phyloP scores from a whole-genome alignment of 2,329 filamentous ascomycete species.

The Fusarium sp. region DNA sequence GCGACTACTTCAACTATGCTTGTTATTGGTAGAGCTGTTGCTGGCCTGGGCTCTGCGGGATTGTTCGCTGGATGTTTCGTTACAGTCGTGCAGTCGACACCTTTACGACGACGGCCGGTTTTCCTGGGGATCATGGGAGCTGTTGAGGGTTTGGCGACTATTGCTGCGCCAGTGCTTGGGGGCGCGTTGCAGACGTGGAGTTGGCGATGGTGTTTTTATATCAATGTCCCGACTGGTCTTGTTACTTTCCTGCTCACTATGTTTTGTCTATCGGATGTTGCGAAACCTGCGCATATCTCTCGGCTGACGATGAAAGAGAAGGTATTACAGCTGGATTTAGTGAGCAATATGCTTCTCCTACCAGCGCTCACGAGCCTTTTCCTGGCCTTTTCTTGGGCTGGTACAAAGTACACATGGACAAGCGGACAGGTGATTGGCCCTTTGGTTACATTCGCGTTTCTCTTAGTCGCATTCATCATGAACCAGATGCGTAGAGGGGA shows the following conservation, averaged over 20 bases:
- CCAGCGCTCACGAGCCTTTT: conserved; percentile 57
- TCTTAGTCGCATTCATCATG: background rate
- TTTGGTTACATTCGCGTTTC: background rate
- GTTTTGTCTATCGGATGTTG: background rate
- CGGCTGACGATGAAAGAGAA: background rate
- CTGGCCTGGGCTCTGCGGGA: conserved; percentile 57
- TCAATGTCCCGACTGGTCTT: conserved; percentile 46
- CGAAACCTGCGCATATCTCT: background rate
- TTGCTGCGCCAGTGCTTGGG: conserved; percentile 44
- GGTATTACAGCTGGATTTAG: conserved; percentile 23
- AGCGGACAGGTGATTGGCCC: conserved; percentile 49
- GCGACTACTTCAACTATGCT: conserved; percentile 56
- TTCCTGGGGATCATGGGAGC: conserved; percentile 28
- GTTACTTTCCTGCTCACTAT: conserved; percentile 13
- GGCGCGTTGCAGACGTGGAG: conserved; percentile 46
- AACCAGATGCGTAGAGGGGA: conserved; percentile 11
- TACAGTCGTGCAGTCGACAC: background rate
- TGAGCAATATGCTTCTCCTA: conserved; percentile 44
- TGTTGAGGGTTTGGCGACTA: conserved; percentile 29
- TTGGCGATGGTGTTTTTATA: conserved; percentile 53
- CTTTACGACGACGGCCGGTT: background rate
- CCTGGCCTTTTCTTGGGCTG: conserved; percentile 61
- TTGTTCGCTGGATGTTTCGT: conserved; percentile 52
- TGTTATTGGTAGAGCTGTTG: conserved; percentile 59
- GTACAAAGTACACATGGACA: conserved; percentile 47